Percentiles rank a stretch among this genome's conserved stretches.
These are phyloP conservation scores for Bocquillonia castaneifolia DNA, from an alignment of 441 rosid species.

Conservation along the genomic window DNA sequence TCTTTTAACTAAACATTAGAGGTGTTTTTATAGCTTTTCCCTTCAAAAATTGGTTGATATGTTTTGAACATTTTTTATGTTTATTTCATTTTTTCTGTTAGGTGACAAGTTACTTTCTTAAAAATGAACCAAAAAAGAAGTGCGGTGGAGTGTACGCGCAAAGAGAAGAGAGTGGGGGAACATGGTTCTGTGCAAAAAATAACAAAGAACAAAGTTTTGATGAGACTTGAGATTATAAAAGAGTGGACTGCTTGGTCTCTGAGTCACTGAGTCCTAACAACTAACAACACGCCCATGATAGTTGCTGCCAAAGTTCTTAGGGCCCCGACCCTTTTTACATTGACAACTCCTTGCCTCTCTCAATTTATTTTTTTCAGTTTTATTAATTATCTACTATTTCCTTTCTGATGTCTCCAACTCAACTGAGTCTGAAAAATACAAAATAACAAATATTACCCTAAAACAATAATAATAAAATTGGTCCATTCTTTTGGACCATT, in stretches of 20 bases:
- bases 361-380: neutral
- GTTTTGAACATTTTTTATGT: neutral
- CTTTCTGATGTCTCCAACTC: neutral
- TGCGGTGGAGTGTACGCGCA: neutral
- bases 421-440: neutral
- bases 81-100: neutral
- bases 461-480: neutral
- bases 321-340: constrained; percentile 19
- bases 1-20: too few species aligned
- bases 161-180: neutral
- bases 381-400: neutral
- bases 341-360: constrained; percentile 16
- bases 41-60: too few species aligned
- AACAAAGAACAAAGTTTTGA: constrained; percentile 29
- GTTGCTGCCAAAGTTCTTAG: constrained; percentile 37
- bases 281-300: constrained; percentile 45
- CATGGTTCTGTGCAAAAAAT: neutral
- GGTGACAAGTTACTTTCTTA: neutral
- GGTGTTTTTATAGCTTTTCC: too few species aligned
- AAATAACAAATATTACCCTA: neutral
- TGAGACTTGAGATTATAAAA: constrained; percentile 38
- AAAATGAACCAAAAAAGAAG: neutral
- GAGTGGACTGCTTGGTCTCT: constrained; percentile 24
- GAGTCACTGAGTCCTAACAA: constrained; percentile 47
- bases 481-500: constrained; percentile 23